Evolutionary conservation across 1,284 basidiomycete species (phyloP).

Genomic region (Puccinia horiana): DNA sequence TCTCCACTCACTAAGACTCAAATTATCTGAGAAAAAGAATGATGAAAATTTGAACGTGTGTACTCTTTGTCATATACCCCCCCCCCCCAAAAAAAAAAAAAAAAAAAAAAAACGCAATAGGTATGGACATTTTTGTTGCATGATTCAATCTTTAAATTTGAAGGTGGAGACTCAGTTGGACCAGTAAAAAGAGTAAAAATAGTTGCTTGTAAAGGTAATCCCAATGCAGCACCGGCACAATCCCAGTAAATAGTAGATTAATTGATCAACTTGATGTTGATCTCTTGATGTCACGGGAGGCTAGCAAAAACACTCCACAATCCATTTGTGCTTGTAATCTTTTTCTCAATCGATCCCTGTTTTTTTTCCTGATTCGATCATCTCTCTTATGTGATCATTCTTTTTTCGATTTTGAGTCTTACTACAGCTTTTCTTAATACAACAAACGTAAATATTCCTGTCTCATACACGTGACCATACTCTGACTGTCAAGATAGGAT

Average conservation of each 20-base stretch:
- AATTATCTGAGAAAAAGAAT: background rate
- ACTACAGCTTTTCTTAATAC: no score
- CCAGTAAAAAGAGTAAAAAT: slow-evolving; percentile 43
- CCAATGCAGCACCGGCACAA: background rate
- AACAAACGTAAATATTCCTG: no score
- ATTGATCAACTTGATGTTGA: background rate
- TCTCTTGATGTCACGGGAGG: background rate
- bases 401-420: no score
- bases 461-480: no score
- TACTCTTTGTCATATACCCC: background rate
- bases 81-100: background rate
- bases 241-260: background rate
- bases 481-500: no score
- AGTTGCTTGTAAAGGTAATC: slow-evolving; percentile 42
- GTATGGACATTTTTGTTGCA: slow-evolving; percentile 97
- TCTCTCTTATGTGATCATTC: no score
- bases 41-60: background rate
- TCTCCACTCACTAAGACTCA: background rate
- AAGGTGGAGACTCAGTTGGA: slow-evolving; percentile 62
- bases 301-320: background rate
- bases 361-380: background rate
- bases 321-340: background rate
- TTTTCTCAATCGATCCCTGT: background rate
- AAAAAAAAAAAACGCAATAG: slow-evolving; percentile 44
- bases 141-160: slow-evolving; percentile 89